phyloP scores from a whole-genome alignment of 768 basidiomycete genomes.

The Suillus subalutaceus region DNA sequence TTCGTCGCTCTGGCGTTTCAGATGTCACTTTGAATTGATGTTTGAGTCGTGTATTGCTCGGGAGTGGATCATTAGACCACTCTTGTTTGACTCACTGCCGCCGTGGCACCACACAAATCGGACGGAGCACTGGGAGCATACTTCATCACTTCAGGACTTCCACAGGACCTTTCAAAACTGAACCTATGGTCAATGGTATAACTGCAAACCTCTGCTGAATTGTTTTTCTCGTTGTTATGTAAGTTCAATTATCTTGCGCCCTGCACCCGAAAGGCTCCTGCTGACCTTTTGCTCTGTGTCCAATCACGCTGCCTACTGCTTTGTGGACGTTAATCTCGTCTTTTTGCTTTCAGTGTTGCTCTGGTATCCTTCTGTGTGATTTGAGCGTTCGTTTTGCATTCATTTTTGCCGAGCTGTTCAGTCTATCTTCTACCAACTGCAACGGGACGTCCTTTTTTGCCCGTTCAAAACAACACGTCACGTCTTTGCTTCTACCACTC shows the following conservation, averaged over 20 bases:
- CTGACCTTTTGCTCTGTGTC: constrained; percentile 24
- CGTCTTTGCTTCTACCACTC: constrained; percentile 28
- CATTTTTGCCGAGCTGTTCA: constrained; percentile 24
- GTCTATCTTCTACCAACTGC: constrained; percentile 26
- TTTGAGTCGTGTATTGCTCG: constrained; percentile 33
- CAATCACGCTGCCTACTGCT: constrained; percentile 23
- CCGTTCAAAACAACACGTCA: constrained; percentile 28
- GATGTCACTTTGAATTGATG: constrained; percentile 23
- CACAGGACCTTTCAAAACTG: constrained; percentile 26
- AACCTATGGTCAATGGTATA: constrained; percentile 35
- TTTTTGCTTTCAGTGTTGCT: constrained; percentile 24
- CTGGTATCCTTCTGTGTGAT: constrained; percentile 29
- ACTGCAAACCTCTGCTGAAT: constrained; percentile 30
- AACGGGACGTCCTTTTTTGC: constrained; percentile 29
- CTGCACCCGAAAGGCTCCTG: constrained; percentile 21
- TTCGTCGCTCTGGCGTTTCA: constrained; percentile 15
- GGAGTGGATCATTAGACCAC: constrained; percentile 16
- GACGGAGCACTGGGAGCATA: constrained; percentile 23
- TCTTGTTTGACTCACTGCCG: constrained; percentile 26
- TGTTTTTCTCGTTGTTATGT: constrained; percentile 35
- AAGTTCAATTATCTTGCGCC: constrained; percentile 33
- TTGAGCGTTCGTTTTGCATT: constrained; percentile 36
- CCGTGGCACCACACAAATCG: constrained; percentile 29
- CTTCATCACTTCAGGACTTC: constrained; percentile 24
- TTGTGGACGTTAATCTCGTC: constrained; percentile 25